phyloP scores from a whole-genome alignment of 352 stramenopile genomes.

The Pythium sp. region DNA sequence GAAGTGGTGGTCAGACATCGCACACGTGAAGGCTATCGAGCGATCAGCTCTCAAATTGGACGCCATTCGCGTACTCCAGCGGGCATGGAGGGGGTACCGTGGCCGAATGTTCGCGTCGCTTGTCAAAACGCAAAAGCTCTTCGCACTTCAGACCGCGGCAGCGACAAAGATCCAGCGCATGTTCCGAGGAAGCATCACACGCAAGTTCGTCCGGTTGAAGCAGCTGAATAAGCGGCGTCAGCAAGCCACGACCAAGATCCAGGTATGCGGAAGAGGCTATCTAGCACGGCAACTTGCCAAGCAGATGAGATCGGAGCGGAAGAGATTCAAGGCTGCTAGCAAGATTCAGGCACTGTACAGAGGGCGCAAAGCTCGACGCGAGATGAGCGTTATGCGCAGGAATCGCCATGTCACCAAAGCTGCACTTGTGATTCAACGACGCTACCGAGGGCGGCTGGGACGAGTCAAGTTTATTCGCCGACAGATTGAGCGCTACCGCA shows the following conservation, averaged over 20 bases:
- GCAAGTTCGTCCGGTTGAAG: constrained; percentile 65
- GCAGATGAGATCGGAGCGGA: constrained; percentile 22
- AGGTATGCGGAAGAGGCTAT: constrained; percentile 42
- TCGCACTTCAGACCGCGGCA: constrained; percentile 34
- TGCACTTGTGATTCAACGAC: constrained; percentile 58
- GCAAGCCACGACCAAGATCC: constrained; percentile 46
- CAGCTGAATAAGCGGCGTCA: constrained; percentile 36
- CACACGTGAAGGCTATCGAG: constrained; percentile 48
- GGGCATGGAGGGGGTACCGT: constrained; percentile 50
- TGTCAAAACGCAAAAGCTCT: constrained; percentile 41
- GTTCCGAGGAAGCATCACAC: constrained; percentile 55
- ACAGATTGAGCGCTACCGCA: constrained; percentile 51
- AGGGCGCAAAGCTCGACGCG: constrained; percentile 41
- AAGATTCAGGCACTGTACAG: constrained; percentile 59
- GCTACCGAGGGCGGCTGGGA: constrained; percentile 66
- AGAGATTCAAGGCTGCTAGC: constrained; percentile 38
- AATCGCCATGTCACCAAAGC: constrained; percentile 34
- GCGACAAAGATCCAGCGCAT: constrained; percentile 56
- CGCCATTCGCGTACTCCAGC: constrained; percentile 55
- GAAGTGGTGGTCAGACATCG: constrained; percentile 64
- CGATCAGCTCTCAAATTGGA: constrained; percentile 44
- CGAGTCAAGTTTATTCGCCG: constrained; percentile 58
- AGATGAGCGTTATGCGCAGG: constrained; percentile 24
- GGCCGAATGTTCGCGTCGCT: constrained; percentile 43
- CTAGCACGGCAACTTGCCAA: constrained; percentile 28